Base-by-base conservation (phyloP, 2,329 filamentous ascomycete genomes). In the Ophiocordyceps camponoti-floridani region DNA sequence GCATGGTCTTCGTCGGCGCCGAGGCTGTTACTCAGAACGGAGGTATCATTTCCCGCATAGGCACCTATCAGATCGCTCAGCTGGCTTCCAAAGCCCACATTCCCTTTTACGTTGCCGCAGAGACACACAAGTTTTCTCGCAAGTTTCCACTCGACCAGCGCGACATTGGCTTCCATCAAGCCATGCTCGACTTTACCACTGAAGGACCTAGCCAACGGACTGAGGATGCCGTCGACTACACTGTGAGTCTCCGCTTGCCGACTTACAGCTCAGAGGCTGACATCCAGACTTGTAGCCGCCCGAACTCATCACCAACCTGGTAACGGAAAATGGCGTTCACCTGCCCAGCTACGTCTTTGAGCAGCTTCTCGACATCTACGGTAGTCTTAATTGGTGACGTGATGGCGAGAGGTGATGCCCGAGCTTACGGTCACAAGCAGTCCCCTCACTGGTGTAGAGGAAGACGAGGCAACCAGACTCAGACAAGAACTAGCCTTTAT, bases 111-210 rank as follows among this genome's bases (percentile, higher is more conserved):
- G 87, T 94, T 16, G 87, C 91, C 5, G 83, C 83, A 1, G 91
- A 98, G 67, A 93, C 84, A 54, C 91, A 98, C 69, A 98, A 98
- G 65, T 95, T 98, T 58, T 86, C 93, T 41, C 75, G 87, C 54
- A 72, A 91, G 45, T 91, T 88, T 54, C 85, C 89, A 1, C 66
- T 91, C 19, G 78, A 81, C 49, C 86, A 94, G 62, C 77, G 80
- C 47, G 84, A 91, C 56, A 66, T 94, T 47, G 84, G 84, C 0
- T 67, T 94, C 51, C 74, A 82, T 56, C 86, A 94, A 62, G 72
- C 77, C 31, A 73, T 93, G 13, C 69, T 91, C 47, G 76, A 84
- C 43, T 93, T 91, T 59, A 70, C 70, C 53, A 76, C 75, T 1
- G 68, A 73, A 5, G 66, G 50, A 12, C 43, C 54, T 40, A 65